Base-by-base conservation (phyloP, 2,329 filamentous ascomycete species). In the Chalaropsis ovoidea region DNA sequence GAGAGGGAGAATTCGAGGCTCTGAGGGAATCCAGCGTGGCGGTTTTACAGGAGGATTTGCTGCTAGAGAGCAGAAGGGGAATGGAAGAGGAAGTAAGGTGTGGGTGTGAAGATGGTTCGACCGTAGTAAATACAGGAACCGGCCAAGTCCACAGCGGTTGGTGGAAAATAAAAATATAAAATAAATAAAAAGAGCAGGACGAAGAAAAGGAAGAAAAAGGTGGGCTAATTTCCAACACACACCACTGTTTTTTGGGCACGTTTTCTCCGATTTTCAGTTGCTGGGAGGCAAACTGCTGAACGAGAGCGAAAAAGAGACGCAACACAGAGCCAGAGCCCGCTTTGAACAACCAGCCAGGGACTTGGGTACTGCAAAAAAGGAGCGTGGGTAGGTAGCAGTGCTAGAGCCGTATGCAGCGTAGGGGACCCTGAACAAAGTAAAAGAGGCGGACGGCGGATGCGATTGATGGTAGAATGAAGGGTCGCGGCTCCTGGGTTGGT, bases 1-100 rank as follows among this genome's bases (percentile, higher is more conserved):
- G 61, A 58, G 61, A 67, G 54, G 65, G 45, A 43, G 63, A 61
- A 17, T 67, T 61, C 42, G 65, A 67, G 35, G 65, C 65, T 64
- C 62, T 67, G 62, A 67, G 43, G 15, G 65, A 64, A 67, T 67
- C 65, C 65, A 67, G 65, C 65, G 65, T 67, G 65, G 41, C 65
- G 65, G 63, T 64, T 64, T 43, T 43, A 15, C 47, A 22, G 13
- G 52, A 42, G 41, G 35, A 58, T 39, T 56, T 58, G 49, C 39
- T 58, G 52, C 63, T 64, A 47, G 52, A 64, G 42, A 60, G 52
- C 39, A 39, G 39, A 60, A 35, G 13, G 31, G 42, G 7, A 31
- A 35, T n/a, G 42, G 7, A 31, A 35, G 22, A 47, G 41, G 41
- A n/a, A n/a, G 19, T 17, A 43, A 45, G 22, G 27, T 22, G 49